These are phyloP conservation scores for Boletus sp. DNA, from an alignment of 1,284 basidiomycete genomes.

Conservation along the genomic window DNA sequence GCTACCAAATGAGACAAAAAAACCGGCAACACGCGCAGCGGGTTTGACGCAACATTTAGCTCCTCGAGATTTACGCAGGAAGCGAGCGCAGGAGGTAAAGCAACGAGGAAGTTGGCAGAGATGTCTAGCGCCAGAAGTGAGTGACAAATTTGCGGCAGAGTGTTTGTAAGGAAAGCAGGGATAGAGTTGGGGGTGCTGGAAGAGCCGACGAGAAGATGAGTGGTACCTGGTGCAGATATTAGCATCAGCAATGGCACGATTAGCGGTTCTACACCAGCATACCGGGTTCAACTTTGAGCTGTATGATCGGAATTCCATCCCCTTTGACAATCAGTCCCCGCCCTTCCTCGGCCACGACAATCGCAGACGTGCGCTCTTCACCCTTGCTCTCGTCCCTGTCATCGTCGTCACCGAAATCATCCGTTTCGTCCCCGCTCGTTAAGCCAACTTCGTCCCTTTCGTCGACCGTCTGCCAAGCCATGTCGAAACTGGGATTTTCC, in stretches of 20 bases:
- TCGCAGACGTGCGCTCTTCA: slow-evolving; percentile 69
- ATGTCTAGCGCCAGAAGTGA: slow-evolving; percentile 88
- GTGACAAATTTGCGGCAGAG: slow-evolving; percentile 65
- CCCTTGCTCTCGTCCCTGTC: slow-evolving; percentile 45
- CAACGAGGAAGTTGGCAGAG: slow-evolving; percentile 79
- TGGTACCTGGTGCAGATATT: slow-evolving; percentile 59
- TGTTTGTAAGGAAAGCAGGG: slow-evolving; percentile 64
- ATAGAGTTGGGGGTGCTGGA: slow-evolving; percentile 74
- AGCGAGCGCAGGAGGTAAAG: slow-evolving; percentile 76
- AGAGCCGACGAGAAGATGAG: slow-evolving; percentile 81
- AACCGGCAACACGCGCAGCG: slow-evolving; percentile 76
- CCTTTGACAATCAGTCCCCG: slow-evolving; percentile 74
- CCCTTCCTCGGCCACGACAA: slow-evolving; percentile 76
- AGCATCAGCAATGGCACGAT: slow-evolving; percentile 2
- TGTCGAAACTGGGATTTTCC: slow-evolving; percentile 67
- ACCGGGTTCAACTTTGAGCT: slow-evolving; percentile 69
- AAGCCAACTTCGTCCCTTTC: slow-evolving; percentile 68
- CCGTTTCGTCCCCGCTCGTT: slow-evolving; percentile 68
- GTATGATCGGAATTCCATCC: slow-evolving; percentile 54
- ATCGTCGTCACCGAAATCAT: slow-evolving; percentile 60
- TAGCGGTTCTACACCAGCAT: slow-evolving; percentile 25
- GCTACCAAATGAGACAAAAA: slow-evolving; percentile 75
- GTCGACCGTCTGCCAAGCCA: slow-evolving; percentile 67
- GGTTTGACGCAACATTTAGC: slow-evolving; percentile 90
- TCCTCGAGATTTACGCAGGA: slow-evolving; percentile 84